These are phyloP conservation scores for Cryptosporidium tyzzeri DNA, from an alignment of 169 alveolate genomes.

Conservation along the genomic window DNA sequence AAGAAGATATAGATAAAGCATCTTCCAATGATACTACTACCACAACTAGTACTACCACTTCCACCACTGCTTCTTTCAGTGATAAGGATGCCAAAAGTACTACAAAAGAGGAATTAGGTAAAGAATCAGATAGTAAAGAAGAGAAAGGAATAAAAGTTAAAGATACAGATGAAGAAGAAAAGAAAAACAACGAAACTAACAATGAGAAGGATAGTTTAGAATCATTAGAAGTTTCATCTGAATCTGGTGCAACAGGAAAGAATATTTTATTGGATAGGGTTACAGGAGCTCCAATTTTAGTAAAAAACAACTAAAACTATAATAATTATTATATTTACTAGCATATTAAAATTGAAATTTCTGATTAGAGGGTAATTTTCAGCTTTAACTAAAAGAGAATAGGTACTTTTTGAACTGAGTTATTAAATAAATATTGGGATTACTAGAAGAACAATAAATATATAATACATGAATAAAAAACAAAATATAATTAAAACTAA, in stretches of 20 bases:
- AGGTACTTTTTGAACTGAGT: too few species aligned
- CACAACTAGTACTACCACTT: not conserved
- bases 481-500: not conserved
- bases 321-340: not conserved
- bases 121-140: not conserved
- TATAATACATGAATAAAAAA: not conserved
- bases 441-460: not conserved
- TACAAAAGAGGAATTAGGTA: not conserved
- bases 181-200: not conserved
- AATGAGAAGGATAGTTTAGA: not conserved
- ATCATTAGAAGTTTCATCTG: not conserved
- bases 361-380: too few species aligned
- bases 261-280: constrained; percentile 49
- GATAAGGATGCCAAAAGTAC: not conserved
- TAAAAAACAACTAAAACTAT: not conserved
- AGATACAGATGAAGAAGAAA: not conserved
- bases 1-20: not conserved
- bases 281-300: constrained; percentile 54
- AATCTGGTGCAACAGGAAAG: not conserved
- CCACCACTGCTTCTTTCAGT: not conserved
- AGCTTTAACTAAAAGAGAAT: not conserved
- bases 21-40: not conserved
- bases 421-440: not conserved
- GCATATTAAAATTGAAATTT: too few species aligned
- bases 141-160: not conserved